Conservation (phyloP, 345 rosid genomes). For the Salix suchowensis region DNA sequence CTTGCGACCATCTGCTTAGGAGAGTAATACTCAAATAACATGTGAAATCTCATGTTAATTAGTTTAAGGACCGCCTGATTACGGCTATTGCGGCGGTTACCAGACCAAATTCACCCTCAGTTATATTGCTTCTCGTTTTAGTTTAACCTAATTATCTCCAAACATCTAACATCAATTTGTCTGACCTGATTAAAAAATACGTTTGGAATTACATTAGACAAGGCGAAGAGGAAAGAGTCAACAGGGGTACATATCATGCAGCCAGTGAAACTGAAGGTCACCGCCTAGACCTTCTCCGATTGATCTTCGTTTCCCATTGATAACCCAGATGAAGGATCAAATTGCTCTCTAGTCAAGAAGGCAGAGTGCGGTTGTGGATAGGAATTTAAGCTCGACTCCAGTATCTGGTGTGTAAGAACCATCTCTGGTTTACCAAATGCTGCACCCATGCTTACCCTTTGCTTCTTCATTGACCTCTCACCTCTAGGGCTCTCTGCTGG, state of each 20-base stretch:
- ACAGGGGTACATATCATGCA: not conserved
- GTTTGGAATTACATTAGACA: constrained; percentile 18
- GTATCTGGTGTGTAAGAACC: constrained; percentile 54
- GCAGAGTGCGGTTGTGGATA: constrained; percentile 45
- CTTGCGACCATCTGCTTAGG: no score
- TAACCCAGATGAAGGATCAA: constrained; percentile 51
- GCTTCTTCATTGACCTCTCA: constrained; percentile 70
- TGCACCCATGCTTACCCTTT: constrained; percentile 38
- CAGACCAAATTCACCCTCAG: not conserved
- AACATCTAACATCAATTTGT: constrained; percentile 20
- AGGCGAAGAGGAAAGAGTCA: constrained; percentile 6
- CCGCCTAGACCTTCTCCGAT: constrained; percentile 49
- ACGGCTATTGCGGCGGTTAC: not conserved
- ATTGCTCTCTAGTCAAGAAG: constrained; percentile 41
- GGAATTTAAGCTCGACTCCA: constrained; percentile 75
- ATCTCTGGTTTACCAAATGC: constrained; percentile 44
- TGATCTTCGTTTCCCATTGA: constrained; percentile 37
- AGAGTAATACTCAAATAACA: no score
- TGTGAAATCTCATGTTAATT: no score
- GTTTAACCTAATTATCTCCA: constrained; percentile 23
- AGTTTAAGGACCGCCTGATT: no score
- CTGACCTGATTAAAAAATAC: constrained; percentile 20
- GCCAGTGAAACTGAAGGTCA: constrained; percentile 29
- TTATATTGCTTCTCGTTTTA: constrained; percentile 11
- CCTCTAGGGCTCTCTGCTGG: constrained; percentile 54